Evolutionary conservation across 2,329 filamentous ascomycete genomes (phyloP).

Genomic region (Ilyonectria sp.): DNA sequence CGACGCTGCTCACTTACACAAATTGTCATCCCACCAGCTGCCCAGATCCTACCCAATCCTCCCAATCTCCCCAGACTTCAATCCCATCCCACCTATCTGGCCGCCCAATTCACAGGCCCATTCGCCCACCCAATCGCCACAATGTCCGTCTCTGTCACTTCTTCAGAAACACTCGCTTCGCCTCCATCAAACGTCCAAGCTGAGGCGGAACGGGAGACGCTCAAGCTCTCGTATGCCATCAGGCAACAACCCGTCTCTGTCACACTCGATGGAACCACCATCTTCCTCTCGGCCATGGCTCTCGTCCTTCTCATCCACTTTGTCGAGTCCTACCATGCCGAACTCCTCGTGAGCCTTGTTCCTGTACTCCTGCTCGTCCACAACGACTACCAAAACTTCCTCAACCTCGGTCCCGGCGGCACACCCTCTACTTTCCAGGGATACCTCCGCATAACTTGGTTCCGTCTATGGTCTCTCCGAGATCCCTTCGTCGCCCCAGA

Average conservation of each 20-base stretch:
- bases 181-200: conserved; percentile 40
- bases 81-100: conserved; percentile 35
- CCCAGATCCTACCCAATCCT: not conserved
- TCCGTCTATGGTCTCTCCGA: conserved; percentile 79
- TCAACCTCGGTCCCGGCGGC: conserved; percentile 84
- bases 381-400: conserved; percentile 82
- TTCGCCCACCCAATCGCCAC: not conserved
- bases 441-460: conserved; percentile 81
- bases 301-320: conserved; percentile 69
- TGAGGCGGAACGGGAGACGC: conserved; percentile 41
- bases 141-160: conserved; percentile 50
- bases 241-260: conserved; percentile 67
- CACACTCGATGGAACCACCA: conserved; percentile 66
- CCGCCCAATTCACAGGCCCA: conserved; percentile 16
- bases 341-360: conserved; percentile 65
- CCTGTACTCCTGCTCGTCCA: conserved; percentile 69
- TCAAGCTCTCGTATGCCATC: conserved; percentile 41
- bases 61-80: not conserved
- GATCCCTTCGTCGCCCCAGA: conserved; percentile 76
- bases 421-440: conserved; percentile 81
- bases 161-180: conserved; percentile 45
- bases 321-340: conserved; percentile 62
- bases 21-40: not conserved
- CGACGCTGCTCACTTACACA: conserved; percentile 5
- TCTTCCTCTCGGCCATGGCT: conserved; percentile 61